Percentiles rank a stretch among this genome's conserved stretches.
These are phyloP conservation scores for Purpureocillium lavendulum DNA, from an alignment of 2,329 filamentous ascomycete genomes.

Conservation along the genomic window DNA sequence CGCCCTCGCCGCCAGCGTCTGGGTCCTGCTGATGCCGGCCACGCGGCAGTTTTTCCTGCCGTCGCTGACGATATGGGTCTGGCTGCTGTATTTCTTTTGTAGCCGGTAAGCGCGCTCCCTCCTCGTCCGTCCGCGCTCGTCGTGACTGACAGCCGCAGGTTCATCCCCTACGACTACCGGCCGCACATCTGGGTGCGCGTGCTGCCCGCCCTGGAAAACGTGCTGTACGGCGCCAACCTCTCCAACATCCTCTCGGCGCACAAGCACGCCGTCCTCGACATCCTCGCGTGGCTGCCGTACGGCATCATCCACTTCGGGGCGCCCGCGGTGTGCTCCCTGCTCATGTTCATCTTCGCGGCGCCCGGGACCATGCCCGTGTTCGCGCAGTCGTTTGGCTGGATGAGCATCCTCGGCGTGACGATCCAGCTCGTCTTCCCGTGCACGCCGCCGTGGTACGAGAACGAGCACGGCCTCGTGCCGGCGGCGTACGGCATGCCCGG, in stretches of 20 bases:
- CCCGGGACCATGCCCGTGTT: slow-evolving; percentile 80
- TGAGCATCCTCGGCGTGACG: slow-evolving; percentile 79
- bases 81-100: slow-evolving; percentile 85
- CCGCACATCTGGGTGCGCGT: slow-evolving; percentile 95
- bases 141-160: slow-evolving; percentile 42
- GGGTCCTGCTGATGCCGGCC: slow-evolving; percentile 69
- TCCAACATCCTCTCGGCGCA: slow-evolving; percentile 93
- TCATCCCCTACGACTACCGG: slow-evolving; percentile 80
- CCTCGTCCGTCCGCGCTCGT: background rate
- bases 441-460: slow-evolving; percentile 96
- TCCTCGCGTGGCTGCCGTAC: slow-evolving; percentile 90
- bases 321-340: slow-evolving; percentile 66
- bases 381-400: slow-evolving; percentile 81
- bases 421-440: slow-evolving; percentile 90
- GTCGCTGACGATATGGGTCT: slow-evolving; percentile 75
- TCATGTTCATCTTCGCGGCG: slow-evolving; percentile 83
- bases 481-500: slow-evolving; percentile 89
- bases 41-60: slow-evolving; percentile 89
- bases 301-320: slow-evolving; percentile 85
- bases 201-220: slow-evolving; percentile 88
- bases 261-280: slow-evolving; percentile 72
- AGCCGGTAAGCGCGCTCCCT: slow-evolving; percentile 64
- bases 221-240: slow-evolving; percentile 89
- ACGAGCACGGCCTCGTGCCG: slow-evolving; percentile 79
- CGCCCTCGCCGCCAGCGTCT: slow-evolving; percentile 56